These are phyloP conservation scores for Neonectria hederae DNA, from an alignment of 2,329 filamentous ascomycete genomes.

Conservation along the genomic window DNA sequence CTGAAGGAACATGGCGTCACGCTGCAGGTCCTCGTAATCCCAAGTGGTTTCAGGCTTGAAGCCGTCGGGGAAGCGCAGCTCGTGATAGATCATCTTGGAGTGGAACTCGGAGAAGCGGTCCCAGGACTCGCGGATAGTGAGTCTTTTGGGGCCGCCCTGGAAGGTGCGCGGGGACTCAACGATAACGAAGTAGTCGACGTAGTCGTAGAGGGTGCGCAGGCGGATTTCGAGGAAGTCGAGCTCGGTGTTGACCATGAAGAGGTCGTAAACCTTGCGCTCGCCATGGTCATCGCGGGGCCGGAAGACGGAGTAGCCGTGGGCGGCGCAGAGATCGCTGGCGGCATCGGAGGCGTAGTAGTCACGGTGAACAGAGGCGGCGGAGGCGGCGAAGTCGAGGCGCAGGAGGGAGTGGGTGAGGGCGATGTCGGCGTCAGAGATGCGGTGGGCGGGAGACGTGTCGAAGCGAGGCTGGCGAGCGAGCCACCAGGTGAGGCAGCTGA, in stretches of 20 bases:
- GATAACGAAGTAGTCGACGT: constrained; percentile 73
- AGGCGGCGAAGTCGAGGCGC: constrained; percentile 37
- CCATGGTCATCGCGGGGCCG: constrained; percentile 31
- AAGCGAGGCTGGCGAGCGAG: constrained; percentile 33
- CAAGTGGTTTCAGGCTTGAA: constrained; percentile 53
- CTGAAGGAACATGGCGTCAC: constrained; percentile 67
- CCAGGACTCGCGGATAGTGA: constrained; percentile 63
- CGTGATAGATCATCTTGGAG: constrained; percentile 69
- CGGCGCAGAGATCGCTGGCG: constrained; percentile 43
- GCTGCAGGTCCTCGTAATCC: constrained; percentile 63
- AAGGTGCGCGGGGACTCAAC: constrained; percentile 69
- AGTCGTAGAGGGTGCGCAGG: constrained; percentile 63
- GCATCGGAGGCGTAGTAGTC: constrained; percentile 44
- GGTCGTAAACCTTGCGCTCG: constrained; percentile 55
- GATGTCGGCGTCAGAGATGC: constrained; percentile 38
- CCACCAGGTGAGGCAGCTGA: constrained; percentile 24
- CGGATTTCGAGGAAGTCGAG: constrained; percentile 74
- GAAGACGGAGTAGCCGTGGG: constrained; percentile 47
- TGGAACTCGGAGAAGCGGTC: constrained; percentile 61
- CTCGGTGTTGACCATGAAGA: constrained; percentile 70
- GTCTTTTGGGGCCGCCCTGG: constrained; percentile 63
- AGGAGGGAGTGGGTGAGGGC: constrained; percentile 34
- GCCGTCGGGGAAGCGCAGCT: constrained; percentile 56
- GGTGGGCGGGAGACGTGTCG: constrained; percentile 23
- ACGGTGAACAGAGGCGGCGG: constrained; percentile 20